A percentile compares a stretch with the other conserved stretches of the same genome.
phyloP scores from a whole-genome alignment of 495 filamentous ascomycete genomes.

The Podospora didyma region DNA sequence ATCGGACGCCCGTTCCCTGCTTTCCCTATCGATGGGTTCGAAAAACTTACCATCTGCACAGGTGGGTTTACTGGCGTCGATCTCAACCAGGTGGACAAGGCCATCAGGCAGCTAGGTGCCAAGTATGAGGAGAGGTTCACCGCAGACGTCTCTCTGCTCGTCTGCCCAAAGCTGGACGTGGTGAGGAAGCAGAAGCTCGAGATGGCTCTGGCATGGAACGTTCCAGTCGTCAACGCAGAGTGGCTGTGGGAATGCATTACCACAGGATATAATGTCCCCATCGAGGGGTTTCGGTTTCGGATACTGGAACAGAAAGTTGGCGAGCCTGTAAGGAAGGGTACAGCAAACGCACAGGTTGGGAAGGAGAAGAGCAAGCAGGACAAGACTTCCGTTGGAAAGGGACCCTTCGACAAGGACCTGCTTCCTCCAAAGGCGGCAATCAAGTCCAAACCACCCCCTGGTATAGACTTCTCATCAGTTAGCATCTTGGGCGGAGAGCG shows the following conservation, averaged over 20 bases:
- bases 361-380: conserved; percentile 6
- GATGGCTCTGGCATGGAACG: conserved; percentile 64
- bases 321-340: neutral
- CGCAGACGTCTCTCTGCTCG: conserved; percentile 59
- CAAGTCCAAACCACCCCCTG: conserved; percentile 12
- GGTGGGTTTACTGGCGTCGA: conserved; percentile 83
- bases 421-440: conserved; percentile 11
- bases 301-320: conserved; percentile 29
- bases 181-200: conserved; percentile 74
- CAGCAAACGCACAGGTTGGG: neutral
- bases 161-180: conserved; percentile 53
- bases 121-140: conserved; percentile 73
- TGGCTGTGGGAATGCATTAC: conserved; percentile 85
- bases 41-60: conserved; percentile 65
- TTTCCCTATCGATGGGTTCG: conserved; percentile 67
- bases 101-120: conserved; percentile 70
- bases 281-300: conserved; percentile 32
- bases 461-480: conserved; percentile 19
- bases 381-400: neutral
- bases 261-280: conserved; percentile 33
- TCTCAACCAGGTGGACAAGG: conserved; percentile 74
- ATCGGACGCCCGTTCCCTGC: conserved; percentile 68
- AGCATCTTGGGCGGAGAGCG: conserved; percentile 2
- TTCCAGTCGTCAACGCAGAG: conserved; percentile 70
- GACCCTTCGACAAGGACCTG: conserved; percentile 19